A percentile compares a stretch with the other conserved stretches of the same genome.
These are phyloP conservation scores for Paramecium biaurelia DNA, from an alignment of 73 alveolate genomes.

Conservation along the genomic window DNA sequence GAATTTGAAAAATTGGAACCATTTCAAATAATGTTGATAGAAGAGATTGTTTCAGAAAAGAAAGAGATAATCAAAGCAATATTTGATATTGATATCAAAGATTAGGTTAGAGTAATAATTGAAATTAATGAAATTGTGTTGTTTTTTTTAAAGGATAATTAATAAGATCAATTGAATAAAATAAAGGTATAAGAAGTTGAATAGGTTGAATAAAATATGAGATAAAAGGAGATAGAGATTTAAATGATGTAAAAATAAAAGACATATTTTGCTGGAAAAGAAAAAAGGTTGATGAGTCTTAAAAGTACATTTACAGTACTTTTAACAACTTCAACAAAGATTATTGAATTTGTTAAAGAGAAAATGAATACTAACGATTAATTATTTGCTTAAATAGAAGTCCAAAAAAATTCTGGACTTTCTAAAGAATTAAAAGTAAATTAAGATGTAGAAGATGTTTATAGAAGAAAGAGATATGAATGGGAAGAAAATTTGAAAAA, in stretches of 20 bases:
- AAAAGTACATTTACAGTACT: not conserved
- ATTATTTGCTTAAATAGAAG: not conserved
- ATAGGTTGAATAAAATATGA: not conserved
- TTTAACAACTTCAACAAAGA: not conserved
- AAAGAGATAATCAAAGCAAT: not conserved
- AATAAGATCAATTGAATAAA: not conserved
- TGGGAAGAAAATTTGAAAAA: not conserved
- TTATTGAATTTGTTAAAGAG: not conserved
- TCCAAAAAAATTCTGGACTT: not conserved
- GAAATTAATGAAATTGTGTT: not conserved
- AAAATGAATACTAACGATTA: not conserved
- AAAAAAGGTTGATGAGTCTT: not conserved
- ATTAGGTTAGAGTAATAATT: not conserved
- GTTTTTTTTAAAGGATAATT: not conserved
- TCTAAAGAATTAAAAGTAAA: not conserved
- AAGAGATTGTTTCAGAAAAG: not conserved
- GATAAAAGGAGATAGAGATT: not conserved
- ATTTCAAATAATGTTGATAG: not conserved
- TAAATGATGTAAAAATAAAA: not conserved
- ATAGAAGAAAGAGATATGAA: not conserved
- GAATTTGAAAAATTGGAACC: not conserved
- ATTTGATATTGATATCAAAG: slow-evolving; percentile 24
- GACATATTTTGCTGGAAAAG: not conserved
- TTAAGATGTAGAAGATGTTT: not conserved
- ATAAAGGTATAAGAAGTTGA: not conserved